A percentile compares a stretch with the other conserved stretches of the same genome.
Evolutionary conservation across 192 early-diverging fungal species (phyloP).

Genomic region (Podochytrium sp.): DNA sequence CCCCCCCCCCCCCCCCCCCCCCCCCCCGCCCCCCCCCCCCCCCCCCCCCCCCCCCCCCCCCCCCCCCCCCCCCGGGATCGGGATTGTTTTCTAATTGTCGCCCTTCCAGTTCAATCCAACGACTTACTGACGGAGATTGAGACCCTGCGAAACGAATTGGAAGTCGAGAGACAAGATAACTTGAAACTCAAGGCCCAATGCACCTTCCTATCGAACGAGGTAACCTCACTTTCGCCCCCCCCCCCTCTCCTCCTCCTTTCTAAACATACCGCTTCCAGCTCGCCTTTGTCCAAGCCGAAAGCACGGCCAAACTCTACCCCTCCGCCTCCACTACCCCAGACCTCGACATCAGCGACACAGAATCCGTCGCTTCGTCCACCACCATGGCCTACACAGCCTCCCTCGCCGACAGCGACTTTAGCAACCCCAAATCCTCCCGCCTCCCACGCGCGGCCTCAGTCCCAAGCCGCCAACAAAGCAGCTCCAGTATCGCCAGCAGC

Average conservation of each 20-base stretch:
- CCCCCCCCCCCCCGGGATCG: too few species aligned
- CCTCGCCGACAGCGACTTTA: background rate
- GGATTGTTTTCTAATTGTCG: too few species aligned
- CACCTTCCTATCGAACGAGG: slow-evolving; percentile 17
- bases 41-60: too few species aligned
- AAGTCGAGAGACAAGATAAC: background rate
- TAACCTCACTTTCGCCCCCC: background rate
- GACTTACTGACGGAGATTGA: slow-evolving; percentile 13
- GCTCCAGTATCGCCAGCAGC: background rate
- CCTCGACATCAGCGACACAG: slow-evolving; percentile 13
- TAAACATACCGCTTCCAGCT: background rate
- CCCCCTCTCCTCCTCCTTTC: background rate
- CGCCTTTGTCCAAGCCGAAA: background rate
- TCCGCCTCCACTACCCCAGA: background rate
- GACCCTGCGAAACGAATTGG: background rate
- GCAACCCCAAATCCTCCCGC: background rate
- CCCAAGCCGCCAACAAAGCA: background rate
- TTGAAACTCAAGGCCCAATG: slow-evolving; percentile 4
- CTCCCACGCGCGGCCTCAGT: background rate
- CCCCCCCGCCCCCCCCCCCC: too few species aligned
- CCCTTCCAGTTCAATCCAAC: background rate
- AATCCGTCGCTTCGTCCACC: slow-evolving; percentile 15
- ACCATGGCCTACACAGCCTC: background rate
- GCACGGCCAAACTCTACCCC: background rate
- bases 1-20: too few species aligned